Conservation (phyloP, 2,329 filamentous ascomycete species). For the Madurella mycetomatis region DNA sequence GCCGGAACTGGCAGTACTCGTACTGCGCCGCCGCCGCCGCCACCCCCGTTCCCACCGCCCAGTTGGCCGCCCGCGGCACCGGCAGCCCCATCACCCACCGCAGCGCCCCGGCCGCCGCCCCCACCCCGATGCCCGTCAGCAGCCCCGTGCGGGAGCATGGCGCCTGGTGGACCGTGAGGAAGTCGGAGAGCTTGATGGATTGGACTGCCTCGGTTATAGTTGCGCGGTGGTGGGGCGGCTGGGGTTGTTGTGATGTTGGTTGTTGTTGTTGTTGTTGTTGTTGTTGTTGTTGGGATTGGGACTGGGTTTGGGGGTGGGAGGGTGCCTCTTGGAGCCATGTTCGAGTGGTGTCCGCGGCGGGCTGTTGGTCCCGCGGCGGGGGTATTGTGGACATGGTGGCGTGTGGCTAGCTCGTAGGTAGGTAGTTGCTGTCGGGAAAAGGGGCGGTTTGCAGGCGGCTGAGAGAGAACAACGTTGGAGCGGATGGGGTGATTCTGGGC, state of each 20-base stretch:
- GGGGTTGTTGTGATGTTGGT: neutral
- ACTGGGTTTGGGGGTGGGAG: neutral
- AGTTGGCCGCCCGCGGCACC: constrained; percentile 69
- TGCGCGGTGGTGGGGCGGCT: constrained; percentile 13
- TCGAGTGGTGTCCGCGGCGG: constrained; percentile 12
- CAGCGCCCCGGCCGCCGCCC: constrained; percentile 69
- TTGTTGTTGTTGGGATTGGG: neutral
- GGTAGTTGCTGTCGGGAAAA: neutral
- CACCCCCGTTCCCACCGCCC: constrained; percentile 76
- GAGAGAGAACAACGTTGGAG: too few species aligned
- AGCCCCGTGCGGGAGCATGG: constrained; percentile 83
- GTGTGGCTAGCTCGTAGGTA: too few species aligned
- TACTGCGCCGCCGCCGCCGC: constrained; percentile 67
- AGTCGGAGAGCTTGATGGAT: constrained; percentile 64
- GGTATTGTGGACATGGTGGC: constrained; percentile 12
- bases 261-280: constrained; percentile 3
- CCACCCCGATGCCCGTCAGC: constrained; percentile 75
- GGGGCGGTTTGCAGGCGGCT: neutral
- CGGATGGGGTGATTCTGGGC: too few species aligned
- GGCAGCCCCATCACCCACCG: constrained; percentile 67
- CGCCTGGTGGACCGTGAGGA: constrained; percentile 66
- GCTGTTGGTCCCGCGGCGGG: constrained; percentile 1
- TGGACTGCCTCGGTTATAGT: constrained; percentile 60
- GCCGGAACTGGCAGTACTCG: constrained; percentile 76
- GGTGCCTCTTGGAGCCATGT: constrained; percentile 15